A percentile compares a stretch with the other conserved stretches of the same genome.
Conservation (phyloP, 345 rosid species). For the Zanthoxylum bungeanum region DNA sequence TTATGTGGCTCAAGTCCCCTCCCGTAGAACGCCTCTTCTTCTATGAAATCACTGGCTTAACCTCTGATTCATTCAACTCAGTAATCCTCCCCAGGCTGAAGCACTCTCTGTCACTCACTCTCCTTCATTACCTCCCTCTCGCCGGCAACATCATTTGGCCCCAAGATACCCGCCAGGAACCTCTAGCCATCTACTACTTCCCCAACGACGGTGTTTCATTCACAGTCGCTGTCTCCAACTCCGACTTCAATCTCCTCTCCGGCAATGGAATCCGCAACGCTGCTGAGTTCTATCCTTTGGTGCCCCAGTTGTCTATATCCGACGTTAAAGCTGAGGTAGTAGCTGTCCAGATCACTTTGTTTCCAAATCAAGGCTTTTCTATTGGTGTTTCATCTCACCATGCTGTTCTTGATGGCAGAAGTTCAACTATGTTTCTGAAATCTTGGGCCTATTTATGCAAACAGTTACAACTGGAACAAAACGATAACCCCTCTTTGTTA, state of each 20-base stretch:
- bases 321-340: conserved; percentile 6
- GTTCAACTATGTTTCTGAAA: conserved; percentile 12
- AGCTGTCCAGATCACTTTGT: conserved; percentile 11
- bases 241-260: too few relatives aligned
- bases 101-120: too few relatives aligned
- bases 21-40: too few relatives aligned
- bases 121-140: too few relatives aligned
- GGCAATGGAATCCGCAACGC: conserved; percentile 18
- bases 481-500: not conserved
- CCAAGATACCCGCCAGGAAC: conserved; percentile 5
- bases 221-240: too few relatives aligned
- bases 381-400: too few relatives aligned
- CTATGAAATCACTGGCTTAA: too few relatives aligned
- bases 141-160: conserved; percentile 29
- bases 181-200: conserved; percentile 23
- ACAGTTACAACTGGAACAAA: not conserved
- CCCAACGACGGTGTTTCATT: too few relatives aligned
- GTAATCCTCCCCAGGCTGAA: too few relatives aligned
- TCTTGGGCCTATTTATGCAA: conserved; percentile 20
- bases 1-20: too few relatives aligned
- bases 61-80: too few relatives aligned
- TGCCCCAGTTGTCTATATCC: conserved; percentile 31
- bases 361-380: conserved; percentile 17
- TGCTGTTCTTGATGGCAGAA: too few relatives aligned
- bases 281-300: conserved; percentile 27